A percentile compares a stretch with the other conserved stretches of the same genome.
These are phyloP conservation scores for Chenopodium album DNA, from an alignment of 148 eudicot genomes.

Conservation along the genomic window DNA sequence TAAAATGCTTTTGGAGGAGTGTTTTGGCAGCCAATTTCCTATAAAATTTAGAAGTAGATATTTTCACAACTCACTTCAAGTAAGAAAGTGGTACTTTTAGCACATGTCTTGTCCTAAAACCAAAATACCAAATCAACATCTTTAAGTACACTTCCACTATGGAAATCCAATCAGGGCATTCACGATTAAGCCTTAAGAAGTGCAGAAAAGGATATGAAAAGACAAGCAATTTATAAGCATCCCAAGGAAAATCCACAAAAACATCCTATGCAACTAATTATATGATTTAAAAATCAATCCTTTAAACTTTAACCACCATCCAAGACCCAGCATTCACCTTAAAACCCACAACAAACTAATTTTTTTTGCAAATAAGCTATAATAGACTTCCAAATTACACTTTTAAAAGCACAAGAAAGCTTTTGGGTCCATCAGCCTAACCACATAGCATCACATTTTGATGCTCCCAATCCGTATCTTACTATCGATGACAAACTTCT, in stretches of 20 bases:
- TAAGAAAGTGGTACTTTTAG: background rate
- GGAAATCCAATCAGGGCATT: background rate
- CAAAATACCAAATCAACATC: background rate
- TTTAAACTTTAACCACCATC: background rate
- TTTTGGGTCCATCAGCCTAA: background rate
- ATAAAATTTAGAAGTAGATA: too few relatives aligned
- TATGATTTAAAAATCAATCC: background rate
- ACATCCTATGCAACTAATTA: background rate
- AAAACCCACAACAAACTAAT: background rate
- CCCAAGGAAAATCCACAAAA: background rate
- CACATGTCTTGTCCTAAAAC: background rate
- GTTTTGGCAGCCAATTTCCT: background rate
- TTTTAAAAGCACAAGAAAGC: background rate
- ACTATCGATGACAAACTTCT: background rate
- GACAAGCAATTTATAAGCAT: background rate
- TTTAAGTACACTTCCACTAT: background rate
- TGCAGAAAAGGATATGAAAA: background rate
- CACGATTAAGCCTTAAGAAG: background rate
- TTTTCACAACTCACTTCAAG: background rate
- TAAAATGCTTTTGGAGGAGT: background rate
- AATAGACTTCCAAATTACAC: background rate
- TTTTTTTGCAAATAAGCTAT: background rate
- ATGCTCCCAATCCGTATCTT: background rate
- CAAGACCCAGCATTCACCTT: background rate
- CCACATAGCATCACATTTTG: background rate